phyloP scores from a whole-genome alignment of 495 filamentous ascomycete species.

The Hyaloscypha hepaticicola region DNA sequence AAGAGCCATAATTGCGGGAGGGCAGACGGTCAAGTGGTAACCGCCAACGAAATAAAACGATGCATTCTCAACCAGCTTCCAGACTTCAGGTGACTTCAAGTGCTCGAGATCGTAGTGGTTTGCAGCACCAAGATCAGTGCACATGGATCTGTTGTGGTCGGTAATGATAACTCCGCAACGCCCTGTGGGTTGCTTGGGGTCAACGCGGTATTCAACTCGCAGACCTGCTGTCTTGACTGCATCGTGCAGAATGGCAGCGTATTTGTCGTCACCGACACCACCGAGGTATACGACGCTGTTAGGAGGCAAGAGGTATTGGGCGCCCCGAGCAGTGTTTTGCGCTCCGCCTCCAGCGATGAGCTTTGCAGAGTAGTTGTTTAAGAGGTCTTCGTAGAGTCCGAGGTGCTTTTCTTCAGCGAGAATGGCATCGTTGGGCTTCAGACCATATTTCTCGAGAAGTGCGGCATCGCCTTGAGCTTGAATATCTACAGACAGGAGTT shows the following conservation, averaged over 20 bases:
- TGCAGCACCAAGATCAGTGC: conserved; percentile 92
- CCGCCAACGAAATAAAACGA: conserved; percentile 90
- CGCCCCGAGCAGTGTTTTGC: conserved; percentile 96
- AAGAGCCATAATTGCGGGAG: conserved; percentile 83
- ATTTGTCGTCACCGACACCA: conserved; percentile 89
- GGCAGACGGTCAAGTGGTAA: conserved; percentile 86
- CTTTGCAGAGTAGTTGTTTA: conserved; percentile 83
- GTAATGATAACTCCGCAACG: conserved; percentile 97
- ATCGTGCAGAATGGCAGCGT: conserved; percentile 77
- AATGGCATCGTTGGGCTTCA: conserved; percentile 97
- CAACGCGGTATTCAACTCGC: conserved; percentile 88
- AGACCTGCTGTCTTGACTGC: conserved; percentile 78
- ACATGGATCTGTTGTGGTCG: conserved; percentile 87
- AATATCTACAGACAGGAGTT: conserved; percentile 65
- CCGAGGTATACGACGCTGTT: conserved; percentile 90
- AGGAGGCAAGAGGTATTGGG: conserved; percentile 89
- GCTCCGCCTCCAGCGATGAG: conserved; percentile 95
- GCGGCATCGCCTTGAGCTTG: conserved; percentile 79
- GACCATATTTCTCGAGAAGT: conserved; percentile 84
- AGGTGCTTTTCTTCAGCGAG: conserved; percentile 90
- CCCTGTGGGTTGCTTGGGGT: conserved; percentile 77
- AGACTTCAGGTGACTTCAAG: conserved; percentile 85
- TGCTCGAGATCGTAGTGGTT: conserved; percentile 97
- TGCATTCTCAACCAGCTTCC: conserved; percentile 84
- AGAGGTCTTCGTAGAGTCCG: conserved; percentile 86